Percentiles rank a stretch among this genome's conserved stretches.
Conservation (phyloP, 768 basidiomycete species). For the Coprinellus aureogranulatus region DNA sequence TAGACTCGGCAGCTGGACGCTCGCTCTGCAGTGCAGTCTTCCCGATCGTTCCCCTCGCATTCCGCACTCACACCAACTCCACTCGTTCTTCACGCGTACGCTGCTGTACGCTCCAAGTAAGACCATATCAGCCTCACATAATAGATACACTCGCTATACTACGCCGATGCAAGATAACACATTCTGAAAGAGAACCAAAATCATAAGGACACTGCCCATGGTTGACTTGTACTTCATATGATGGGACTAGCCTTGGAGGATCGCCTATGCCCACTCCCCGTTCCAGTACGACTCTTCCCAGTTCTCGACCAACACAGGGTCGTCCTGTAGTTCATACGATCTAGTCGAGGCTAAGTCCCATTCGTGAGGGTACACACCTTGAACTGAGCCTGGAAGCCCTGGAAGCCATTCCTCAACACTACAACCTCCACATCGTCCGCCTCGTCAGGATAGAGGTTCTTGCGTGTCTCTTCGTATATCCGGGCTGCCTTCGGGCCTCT, state of each 20-base stretch:
- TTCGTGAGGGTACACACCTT: constrained; percentile 41
- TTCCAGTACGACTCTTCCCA: constrained; percentile 71
- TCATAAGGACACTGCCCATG: too few relatives aligned
- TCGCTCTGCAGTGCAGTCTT: not conserved
- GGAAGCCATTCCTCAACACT: constrained; percentile 72
- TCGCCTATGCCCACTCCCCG: not conserved
- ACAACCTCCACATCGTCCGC: constrained; percentile 53
- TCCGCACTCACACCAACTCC: too few relatives aligned
- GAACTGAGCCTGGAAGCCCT: constrained; percentile 65
- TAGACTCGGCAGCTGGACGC: not conserved
- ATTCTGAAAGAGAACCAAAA: too few relatives aligned
- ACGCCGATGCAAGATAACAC: too few relatives aligned
- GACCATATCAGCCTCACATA: too few relatives aligned
- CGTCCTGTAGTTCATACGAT: constrained; percentile 47
- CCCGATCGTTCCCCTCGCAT: too few relatives aligned
- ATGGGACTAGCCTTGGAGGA: too few relatives aligned
- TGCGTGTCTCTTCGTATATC: constrained; percentile 69
- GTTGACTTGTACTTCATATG: too few relatives aligned
- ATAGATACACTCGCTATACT: too few relatives aligned
- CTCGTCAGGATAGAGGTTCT: constrained; percentile 38
- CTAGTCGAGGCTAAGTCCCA: not conserved
- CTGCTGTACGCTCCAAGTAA: too few relatives aligned
- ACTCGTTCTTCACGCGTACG: too few relatives aligned
- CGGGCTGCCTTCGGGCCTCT: constrained; percentile 79
- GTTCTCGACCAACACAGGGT: constrained; percentile 70